A percentile compares a stretch with the other conserved stretches of the same genome.
Evolutionary conservation across 257 asterid genomes (phyloP).

Genomic region (Plantago ovata): DNA sequence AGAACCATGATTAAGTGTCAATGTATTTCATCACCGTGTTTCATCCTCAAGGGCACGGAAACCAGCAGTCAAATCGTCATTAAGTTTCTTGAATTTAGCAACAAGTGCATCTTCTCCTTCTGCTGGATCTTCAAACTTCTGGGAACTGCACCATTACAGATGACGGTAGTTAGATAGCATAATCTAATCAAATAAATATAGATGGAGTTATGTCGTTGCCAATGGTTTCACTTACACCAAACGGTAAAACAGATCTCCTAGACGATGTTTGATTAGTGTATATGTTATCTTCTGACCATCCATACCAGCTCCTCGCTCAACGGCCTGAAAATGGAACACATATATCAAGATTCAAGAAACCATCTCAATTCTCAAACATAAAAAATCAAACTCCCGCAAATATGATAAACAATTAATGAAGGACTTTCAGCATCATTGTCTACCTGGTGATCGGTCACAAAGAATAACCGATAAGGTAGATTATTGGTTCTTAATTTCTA

Average conservation of each 20-base stretch:
- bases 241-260: slow-evolving; percentile 91
- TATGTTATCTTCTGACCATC: slow-evolving; percentile 96
- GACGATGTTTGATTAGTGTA: slow-evolving; percentile 84
- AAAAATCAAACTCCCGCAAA: background rate
- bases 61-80: slow-evolving; percentile 86
- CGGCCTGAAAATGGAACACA: slow-evolving; percentile 54
- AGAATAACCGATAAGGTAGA: no score
- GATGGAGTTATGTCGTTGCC: background rate
- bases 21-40: slow-evolving; percentile 49
- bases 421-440: no score
- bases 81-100: slow-evolving; percentile 76
- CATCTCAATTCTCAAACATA: background rate
- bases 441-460: no score
- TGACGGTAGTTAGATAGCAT: slow-evolving; percentile 8
- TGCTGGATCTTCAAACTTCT: slow-evolving; percentile 97
- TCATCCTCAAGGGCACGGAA: slow-evolving; percentile 98
- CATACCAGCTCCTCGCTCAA: slow-evolving; percentile 98
- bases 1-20: slow-evolving; percentile 9
- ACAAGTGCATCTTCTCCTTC: slow-evolving; percentile 85
- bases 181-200: slow-evolving; percentile 3
- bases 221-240: slow-evolving; percentile 70
- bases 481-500: background rate
- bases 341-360: background rate
- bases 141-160: slow-evolving; percentile 54
- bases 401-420: background rate